Base-by-base conservation (phyloP, 495 filamentous ascomycete species). In the Pseudevernia furfuracea region DNA sequence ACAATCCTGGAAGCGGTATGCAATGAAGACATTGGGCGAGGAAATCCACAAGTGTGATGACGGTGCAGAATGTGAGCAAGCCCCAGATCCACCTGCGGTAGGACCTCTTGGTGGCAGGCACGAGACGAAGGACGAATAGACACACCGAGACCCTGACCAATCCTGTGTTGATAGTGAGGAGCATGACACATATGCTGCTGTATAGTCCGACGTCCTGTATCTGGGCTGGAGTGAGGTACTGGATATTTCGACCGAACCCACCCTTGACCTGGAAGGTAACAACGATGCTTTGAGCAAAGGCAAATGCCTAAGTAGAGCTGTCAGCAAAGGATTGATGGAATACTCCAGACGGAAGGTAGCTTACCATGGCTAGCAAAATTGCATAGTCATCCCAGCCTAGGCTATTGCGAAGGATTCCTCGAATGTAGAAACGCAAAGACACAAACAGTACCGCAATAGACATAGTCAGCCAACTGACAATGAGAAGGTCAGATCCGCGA, bases 121-220 rank as follows among this genome's bases (percentile, higher is more conserved):
- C 9, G 28, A 59, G 36, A 39, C 57, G 57, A 14, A 59, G 57
- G 57, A 59, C 57, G n/a, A 59, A 59, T 3, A 59, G 21, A 32
- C 57, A 59, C n/a, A 41, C 57, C 28, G 57, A 59, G 7, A 59
- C 32, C 57, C 57, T 59, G 12, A 25, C 36, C 23, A 59, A n/a
- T 15, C 21, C 21, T 38, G 28, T 59, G 14, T 36, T 36, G 11
- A 59, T 12, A n/a, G 9, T 59, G 23, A 14, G 2, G 7, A 59
- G 36, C 36, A 59, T 25, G 21, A 59, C 32, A 21, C 1, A 5
- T 25, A 41, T 38, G 30, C 1, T 17, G 11, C 12, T 34, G 28
- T 39, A 59, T 41, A 39, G 36, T 5, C 5, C 36, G 19, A n/a
- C 14, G 9, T 38, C 4, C 6, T 59, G 36, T 41, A 59, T 25